Conservation (phyloP, 768 basidiomycete genomes). For the Phanerochaete sordida region DNA sequence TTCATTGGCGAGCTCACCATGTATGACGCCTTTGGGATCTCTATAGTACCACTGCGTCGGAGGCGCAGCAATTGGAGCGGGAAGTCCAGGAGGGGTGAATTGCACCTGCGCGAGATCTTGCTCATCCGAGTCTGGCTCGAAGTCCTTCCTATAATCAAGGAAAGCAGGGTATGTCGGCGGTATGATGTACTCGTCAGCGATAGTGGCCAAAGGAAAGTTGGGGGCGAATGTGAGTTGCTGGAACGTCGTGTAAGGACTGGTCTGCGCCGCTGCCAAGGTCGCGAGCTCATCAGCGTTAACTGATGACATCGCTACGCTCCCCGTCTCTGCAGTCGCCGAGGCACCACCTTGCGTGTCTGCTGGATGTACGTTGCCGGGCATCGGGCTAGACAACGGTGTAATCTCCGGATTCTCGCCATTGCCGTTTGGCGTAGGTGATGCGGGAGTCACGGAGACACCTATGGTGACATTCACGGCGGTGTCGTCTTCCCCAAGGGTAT, state of each 20-base stretch:
- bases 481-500: constrained; percentile 30
- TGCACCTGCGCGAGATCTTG: constrained; percentile 54
- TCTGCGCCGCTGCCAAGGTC: constrained; percentile 63
- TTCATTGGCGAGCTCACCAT: constrained; percentile 46
- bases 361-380: constrained; percentile 8
- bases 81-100: constrained; percentile 78
- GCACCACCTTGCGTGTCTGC: constrained; percentile 19
- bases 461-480: constrained; percentile 56
- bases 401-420: constrained; percentile 22
- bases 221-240: constrained; percentile 87
- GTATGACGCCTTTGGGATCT: constrained; percentile 76
- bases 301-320: constrained; percentile 22
- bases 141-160: constrained; percentile 59
- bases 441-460: constrained; percentile 49
- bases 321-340: constrained; percentile 26
- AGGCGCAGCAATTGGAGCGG: constrained; percentile 60
- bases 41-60: constrained; percentile 82
- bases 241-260: constrained; percentile 88
- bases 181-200: constrained; percentile 89
- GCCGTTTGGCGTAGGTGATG: constrained; percentile 16
- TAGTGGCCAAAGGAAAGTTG: constrained; percentile 81
- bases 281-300: constrained; percentile 60
- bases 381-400: constrained; percentile 7
- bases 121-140: constrained; percentile 54
- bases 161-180: constrained; percentile 86